Evolutionary conservation across 306 rosid genomes (phyloP), one percentile per base, ranked within the genome.

Genomic region (Dalbergia oliveri): DNA sequence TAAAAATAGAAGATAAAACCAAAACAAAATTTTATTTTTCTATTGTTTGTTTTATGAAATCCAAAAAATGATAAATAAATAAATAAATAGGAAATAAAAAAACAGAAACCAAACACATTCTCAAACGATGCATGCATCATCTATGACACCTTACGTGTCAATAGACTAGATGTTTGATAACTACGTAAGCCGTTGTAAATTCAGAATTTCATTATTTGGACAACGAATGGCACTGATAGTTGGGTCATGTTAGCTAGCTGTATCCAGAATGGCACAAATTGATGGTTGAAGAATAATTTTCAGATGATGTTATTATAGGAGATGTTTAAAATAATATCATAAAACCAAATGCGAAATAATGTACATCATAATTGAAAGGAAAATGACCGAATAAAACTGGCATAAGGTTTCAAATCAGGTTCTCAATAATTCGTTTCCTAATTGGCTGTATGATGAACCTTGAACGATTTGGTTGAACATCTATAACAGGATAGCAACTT

Each of bases 181-280:
- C 35, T 59, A 59, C 7, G 23, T 56, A 56, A 56, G 10, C 18
- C 23, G 61, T 16, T 56, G 7, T n/a, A 11, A 56, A 21, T 31
- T 14, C 4, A 33, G 43, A 13, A 62, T 31, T 62, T 62, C 11
- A 62, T 26, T 26, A 14, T 60, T 37, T 33, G 41, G 47, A 5
- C 16, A 31, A 26, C 12, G 44, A 33, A 75, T 15, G 58, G 9
- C 34, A 61, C 5, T 23, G 34, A 58, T 21, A 26, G 60, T 44
- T 61, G 69, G 69, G 54, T 12, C 49, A 8, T 73, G 23, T 73
- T 23, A 39, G 23, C n/a, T 23, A 39, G 15, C n/a, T 21, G 78
- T 41, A 21, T 58, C 9, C 21, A 41, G 57, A 58, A 57, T 39
- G 75, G 14, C 74, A 68, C 19, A 49, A 43, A 7, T 11, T 44